A percentile compares a stretch with the other conserved stretches of the same genome.
Evolutionary conservation across 2,329 filamentous ascomycete genomes (phyloP).

Genomic region (Calonectria montana): DNA sequence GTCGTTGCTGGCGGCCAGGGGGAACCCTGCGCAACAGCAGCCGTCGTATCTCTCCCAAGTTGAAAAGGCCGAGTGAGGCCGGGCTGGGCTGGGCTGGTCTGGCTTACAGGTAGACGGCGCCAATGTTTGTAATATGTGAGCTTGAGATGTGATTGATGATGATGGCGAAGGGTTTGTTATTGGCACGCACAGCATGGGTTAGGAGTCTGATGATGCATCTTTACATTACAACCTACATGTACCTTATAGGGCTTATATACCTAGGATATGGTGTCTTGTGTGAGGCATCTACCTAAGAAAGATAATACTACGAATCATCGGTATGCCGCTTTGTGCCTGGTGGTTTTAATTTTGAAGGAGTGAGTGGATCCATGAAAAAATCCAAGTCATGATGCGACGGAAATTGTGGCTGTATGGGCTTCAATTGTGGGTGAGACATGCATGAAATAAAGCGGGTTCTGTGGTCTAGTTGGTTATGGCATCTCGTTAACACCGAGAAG

Average conservation of each 20-base stretch:
- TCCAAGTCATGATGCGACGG: neutral
- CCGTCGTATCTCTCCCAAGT: slow-evolving; percentile 15
- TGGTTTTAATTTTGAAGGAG: neutral
- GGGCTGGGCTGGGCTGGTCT: neutral
- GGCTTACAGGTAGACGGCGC: slow-evolving; percentile 4
- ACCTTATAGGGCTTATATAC: slow-evolving; percentile 8
- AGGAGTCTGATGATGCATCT: slow-evolving; percentile 10
- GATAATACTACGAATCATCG: slow-evolving; percentile 2
- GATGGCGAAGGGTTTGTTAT: slow-evolving; percentile 1
- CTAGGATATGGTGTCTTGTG: slow-evolving; percentile 16
- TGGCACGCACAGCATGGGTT: slow-evolving; percentile 2
- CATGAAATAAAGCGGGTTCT: slow-evolving; percentile 30
- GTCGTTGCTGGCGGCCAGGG: slow-evolving; percentile 36
- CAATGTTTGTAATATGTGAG: slow-evolving; percentile 15
- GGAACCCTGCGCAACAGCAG: slow-evolving; percentile 12
- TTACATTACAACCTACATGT: slow-evolving; percentile 7
- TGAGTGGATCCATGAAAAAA: neutral
- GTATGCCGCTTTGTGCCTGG: neutral
- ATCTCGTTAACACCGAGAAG: slow-evolving; percentile 48
- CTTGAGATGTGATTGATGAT: slow-evolving; percentile 2
- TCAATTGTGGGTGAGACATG: neutral
- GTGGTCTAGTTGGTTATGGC: slow-evolving; percentile 49
- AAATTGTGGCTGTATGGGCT: neutral
- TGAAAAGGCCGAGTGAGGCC: slow-evolving; percentile 25
- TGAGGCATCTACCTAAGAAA: slow-evolving; percentile 6